phyloP scores from a whole-genome alignment of 2,329 filamentous ascomycete genomes.

The Colletotrichum sublineola region DNA sequence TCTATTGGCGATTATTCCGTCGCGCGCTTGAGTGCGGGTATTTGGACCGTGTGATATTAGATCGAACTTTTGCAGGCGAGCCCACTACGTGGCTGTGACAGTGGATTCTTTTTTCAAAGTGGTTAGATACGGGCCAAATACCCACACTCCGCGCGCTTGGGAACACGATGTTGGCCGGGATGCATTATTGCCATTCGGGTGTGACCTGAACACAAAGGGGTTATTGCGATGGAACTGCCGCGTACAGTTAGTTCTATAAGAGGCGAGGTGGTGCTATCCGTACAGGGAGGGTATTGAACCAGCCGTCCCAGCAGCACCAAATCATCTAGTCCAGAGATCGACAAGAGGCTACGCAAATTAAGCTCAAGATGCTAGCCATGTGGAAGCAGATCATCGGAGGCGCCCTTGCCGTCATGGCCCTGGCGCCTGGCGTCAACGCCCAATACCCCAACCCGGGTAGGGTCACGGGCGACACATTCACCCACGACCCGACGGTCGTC shows the following conservation, averaged over 20 bases:
- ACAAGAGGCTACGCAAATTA: not conserved
- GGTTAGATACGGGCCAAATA: too few relatives aligned
- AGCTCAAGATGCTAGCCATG: slow-evolving; percentile 37
- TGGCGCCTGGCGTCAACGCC: slow-evolving; percentile 28
- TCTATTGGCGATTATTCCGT: slow-evolving; percentile 34
- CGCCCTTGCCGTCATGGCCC: slow-evolving; percentile 44
- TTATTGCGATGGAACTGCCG: not conserved
- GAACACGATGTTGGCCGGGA: not conserved
- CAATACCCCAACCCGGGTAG: slow-evolving; percentile 45
- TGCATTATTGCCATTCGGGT: not conserved
- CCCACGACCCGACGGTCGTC: slow-evolving; percentile 49
- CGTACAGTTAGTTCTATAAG: not conserved
- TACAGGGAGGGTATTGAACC: not conserved
- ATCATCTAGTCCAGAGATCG: not conserved
- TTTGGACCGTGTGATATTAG: too few relatives aligned
- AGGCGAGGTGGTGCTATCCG: not conserved
- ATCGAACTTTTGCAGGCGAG: too few relatives aligned
- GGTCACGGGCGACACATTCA: slow-evolving; percentile 46
- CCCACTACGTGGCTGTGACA: too few relatives aligned
- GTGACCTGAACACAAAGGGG: slow-evolving; percentile 3
- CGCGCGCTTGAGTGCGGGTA: too few relatives aligned
- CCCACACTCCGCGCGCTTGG: slow-evolving; percentile 39
- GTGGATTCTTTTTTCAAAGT: too few relatives aligned
- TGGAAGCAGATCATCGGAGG: slow-evolving; percentile 45
- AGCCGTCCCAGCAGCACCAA: not conserved